A percentile compares a stretch with the other conserved stretches of the same genome.
Evolutionary conservation across 306 rosid genomes (phyloP).

Genomic region (Lablab purpureus): DNA sequence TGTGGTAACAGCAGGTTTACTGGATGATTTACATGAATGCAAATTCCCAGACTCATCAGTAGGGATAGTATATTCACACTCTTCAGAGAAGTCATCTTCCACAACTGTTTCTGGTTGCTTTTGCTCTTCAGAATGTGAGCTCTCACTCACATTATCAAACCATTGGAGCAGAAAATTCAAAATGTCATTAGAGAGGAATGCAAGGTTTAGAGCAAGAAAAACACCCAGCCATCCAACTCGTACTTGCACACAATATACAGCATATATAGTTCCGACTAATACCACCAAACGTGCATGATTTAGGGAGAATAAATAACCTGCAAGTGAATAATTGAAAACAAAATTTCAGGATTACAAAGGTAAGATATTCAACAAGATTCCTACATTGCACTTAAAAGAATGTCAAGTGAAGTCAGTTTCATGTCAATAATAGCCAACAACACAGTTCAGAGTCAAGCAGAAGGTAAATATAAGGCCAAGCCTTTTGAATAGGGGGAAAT

Average conservation of each 20-base stretch:
- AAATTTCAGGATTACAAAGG: conserved; percentile 11
- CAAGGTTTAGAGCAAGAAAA: conserved; percentile 81
- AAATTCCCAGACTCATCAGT: conserved; percentile 68
- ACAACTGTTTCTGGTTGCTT: conserved; percentile 70
- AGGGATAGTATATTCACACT: conserved; percentile 73
- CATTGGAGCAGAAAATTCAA: conserved; percentile 81
- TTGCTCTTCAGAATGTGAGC: conserved; percentile 76
- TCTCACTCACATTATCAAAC: conserved; percentile 89
- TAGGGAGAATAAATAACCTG: conserved; percentile 93
- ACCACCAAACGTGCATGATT: conserved; percentile 96
- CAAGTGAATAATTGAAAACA: conserved; percentile 46
- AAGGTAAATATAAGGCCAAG: conserved; percentile 15
- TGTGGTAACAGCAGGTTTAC: conserved; percentile 61
- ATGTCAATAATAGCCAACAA: conserved; percentile 30
- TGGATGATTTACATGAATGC: conserved; percentile 81
- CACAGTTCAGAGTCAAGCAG: conserved; percentile 10
- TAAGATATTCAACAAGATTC: conserved; percentile 7
- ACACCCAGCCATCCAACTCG: conserved; percentile 94
- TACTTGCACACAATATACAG: conserved; percentile 84
- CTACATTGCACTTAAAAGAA: background rate
- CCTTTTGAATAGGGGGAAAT: conserved; percentile 4
- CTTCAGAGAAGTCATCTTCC: conserved; percentile 79
- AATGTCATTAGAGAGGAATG: conserved; percentile 85
- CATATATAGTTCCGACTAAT: conserved; percentile 75
- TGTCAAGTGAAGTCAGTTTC: conserved; percentile 5